Percentiles rank a stretch among this genome's conserved stretches.
Evolutionary conservation across 78 protist species (phyloP).

Genomic region (Dictyostelium firmibasis): DNA sequence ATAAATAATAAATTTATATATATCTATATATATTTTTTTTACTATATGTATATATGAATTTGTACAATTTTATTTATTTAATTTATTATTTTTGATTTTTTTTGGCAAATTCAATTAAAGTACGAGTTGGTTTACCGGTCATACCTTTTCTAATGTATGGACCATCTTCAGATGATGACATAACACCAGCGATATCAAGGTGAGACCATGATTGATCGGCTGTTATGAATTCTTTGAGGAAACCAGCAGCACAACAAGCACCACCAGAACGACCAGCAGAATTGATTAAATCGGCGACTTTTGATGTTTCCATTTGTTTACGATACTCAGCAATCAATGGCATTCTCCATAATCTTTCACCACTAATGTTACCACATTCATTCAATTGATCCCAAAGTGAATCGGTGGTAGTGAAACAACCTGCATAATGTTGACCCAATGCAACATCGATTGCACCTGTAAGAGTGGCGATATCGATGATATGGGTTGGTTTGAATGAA

Average conservation of each 20-base stretch:
- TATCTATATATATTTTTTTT: not conserved
- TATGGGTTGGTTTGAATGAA: constrained; percentile 57
- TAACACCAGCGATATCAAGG: constrained; percentile 78
- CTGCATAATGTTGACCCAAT: constrained; percentile 83
- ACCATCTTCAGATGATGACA: constrained; percentile 63
- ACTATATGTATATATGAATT: not conserved
- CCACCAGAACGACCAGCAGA: constrained; percentile 63
- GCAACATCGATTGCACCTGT: constrained; percentile 94
- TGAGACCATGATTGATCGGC: constrained; percentile 68
- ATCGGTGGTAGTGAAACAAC: constrained; percentile 58
- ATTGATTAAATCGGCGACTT: constrained; percentile 66
- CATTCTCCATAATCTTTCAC: constrained; percentile 83
- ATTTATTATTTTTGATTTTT: not conserved
- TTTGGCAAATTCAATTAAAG: constrained; percentile 68
- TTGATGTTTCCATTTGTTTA: constrained; percentile 55
- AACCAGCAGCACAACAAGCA: constrained; percentile 75
- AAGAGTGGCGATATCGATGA: constrained; percentile 92
- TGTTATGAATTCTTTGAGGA: constrained; percentile 55
- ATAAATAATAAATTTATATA: not conserved
- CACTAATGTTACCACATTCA: constrained; percentile 29
- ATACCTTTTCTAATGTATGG: constrained; percentile 72
- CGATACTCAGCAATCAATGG: constrained; percentile 48
- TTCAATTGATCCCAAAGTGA: constrained; percentile 55
- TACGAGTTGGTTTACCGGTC: constrained; percentile 76
- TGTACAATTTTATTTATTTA: not conserved